A percentile compares a stretch with the other conserved stretches of the same genome.
Evolutionary conservation across 2,329 filamentous ascomycete genomes (phyloP).

Genomic region (Dothiorella sarmentorum): DNA sequence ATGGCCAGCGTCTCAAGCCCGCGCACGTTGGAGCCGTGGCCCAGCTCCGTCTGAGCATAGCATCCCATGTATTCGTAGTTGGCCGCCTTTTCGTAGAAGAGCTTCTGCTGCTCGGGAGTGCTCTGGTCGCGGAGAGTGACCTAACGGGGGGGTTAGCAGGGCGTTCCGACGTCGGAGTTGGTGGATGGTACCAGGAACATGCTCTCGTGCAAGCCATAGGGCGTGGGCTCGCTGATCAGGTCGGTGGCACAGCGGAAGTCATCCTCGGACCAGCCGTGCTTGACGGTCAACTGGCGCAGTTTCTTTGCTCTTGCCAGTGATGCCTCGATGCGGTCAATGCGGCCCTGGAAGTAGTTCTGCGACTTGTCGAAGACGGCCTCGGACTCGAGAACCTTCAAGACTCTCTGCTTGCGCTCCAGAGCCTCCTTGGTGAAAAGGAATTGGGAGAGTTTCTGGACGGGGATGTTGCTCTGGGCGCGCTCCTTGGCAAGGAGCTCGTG

Average conservation of each 20-base stretch:
- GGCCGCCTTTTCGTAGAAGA: constrained; percentile 66
- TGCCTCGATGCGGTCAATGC: constrained; percentile 65
- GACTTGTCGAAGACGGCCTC: constrained; percentile 75
- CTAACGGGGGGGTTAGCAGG: constrained; percentile 32
- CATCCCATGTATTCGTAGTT: constrained; percentile 73
- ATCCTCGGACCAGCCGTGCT: constrained; percentile 65
- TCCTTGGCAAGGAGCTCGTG: constrained; percentile 66
- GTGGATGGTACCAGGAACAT: constrained; percentile 58
- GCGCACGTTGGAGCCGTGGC: constrained; percentile 73
- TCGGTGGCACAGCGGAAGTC: constrained; percentile 65
- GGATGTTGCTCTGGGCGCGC: constrained; percentile 63
- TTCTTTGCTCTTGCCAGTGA: constrained; percentile 69
- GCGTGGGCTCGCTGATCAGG: constrained; percentile 68
- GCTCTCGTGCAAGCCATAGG: constrained; percentile 68
- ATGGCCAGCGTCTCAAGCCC: constrained; percentile 68
- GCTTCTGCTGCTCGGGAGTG: constrained; percentile 68
- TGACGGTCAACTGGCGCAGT: constrained; percentile 61
- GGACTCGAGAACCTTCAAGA: constrained; percentile 62
- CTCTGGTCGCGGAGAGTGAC: constrained; percentile 69
- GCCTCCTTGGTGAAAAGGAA: constrained; percentile 67
- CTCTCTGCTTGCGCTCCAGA: constrained; percentile 57
- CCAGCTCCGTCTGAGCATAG: constrained; percentile 77
- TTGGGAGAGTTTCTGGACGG: constrained; percentile 63
- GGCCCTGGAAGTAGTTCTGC: constrained; percentile 70
- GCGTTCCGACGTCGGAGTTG: constrained; percentile 4